These are phyloP conservation scores for Stenogyne calaminthoides DNA, from an alignment of 305 asterid genomes.

Conservation along the genomic window DNA sequence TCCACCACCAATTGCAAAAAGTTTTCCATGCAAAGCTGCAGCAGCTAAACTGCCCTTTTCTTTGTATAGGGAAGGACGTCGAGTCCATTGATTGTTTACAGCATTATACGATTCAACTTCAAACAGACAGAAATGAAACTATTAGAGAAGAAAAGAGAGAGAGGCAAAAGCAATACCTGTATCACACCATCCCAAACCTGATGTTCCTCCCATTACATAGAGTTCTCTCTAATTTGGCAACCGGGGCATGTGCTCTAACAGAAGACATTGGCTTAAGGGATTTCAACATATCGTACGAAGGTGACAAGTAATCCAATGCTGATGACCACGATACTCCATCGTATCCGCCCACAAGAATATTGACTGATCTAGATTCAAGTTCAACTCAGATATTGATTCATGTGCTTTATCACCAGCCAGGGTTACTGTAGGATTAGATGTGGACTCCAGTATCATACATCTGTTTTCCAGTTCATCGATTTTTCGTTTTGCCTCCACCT, in stretches of 20 bases:
- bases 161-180: conserved; percentile 50
- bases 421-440: conserved; percentile 31
- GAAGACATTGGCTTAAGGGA: conserved; percentile 58
- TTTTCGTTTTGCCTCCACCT: conserved; percentile 58
- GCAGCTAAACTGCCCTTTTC: conserved; percentile 59
- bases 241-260: conserved; percentile 56
- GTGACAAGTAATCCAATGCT: conserved; percentile 52
- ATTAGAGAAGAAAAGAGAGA: background rate
- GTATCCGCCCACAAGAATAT: conserved; percentile 68
- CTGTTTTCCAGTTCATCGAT: conserved; percentile 43
- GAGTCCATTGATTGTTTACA: conserved; percentile 52
- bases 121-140: conserved; percentile 11
- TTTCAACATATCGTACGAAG: conserved; percentile 49
- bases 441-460: conserved; percentile 45
- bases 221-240: conserved; percentile 54
- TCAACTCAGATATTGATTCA: conserved; percentile 30
- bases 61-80: conserved; percentile 46
- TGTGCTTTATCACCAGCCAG: conserved; percentile 30
- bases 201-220: conserved; percentile 73
- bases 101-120: conserved; percentile 74
- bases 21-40: conserved; percentile 55
- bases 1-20: conserved; percentile 76
- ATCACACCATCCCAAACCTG: conserved; percentile 45
- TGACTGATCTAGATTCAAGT: conserved; percentile 39
- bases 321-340: conserved; percentile 66